phyloP scores from a whole-genome alignment of 1,284 basidiomycete species.

The Singerocomus inundabilis region DNA sequence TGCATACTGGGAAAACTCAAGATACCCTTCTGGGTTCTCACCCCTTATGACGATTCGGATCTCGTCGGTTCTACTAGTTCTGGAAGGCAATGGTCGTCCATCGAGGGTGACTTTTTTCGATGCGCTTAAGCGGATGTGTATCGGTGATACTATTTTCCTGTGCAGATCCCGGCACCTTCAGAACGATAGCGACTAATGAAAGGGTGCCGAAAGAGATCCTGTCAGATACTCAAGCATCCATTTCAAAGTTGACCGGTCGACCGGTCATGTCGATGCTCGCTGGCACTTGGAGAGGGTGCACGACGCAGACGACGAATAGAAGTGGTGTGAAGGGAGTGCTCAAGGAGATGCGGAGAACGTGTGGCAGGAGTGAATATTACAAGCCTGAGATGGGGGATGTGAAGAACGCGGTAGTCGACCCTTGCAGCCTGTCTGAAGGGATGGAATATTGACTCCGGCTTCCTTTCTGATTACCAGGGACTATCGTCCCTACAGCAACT shows the following conservation, averaged over 20 bases:
- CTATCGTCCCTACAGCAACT: too few relatives aligned
- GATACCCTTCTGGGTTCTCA: conserved; percentile 50
- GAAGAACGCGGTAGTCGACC: conserved; percentile 61
- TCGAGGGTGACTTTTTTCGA: conserved; percentile 37
- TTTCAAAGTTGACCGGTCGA: conserved; percentile 42
- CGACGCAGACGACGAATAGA: conserved; percentile 78
- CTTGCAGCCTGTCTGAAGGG: conserved; percentile 71
- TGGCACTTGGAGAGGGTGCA: conserved; percentile 71
- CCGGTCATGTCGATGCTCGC: conserved; percentile 66
- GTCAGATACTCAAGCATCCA: conserved; percentile 40
- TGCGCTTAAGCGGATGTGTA: conserved; percentile 49
- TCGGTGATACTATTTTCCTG: conserved; percentile 45
- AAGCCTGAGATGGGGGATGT: neutral
- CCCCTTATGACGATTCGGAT: conserved; percentile 57
- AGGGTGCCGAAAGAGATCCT: conserved; percentile 5
- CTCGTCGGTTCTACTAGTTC: conserved; percentile 27
- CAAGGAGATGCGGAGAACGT: conserved; percentile 39
- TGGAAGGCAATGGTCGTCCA: neutral
- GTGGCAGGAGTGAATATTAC: neutral
- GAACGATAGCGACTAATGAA: neutral
- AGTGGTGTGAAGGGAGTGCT: conserved; percentile 74
- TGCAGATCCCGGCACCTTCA: conserved; percentile 4
- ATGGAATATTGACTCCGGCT: too few relatives aligned
- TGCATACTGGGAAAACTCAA: conserved; percentile 62
- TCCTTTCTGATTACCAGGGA: too few relatives aligned